A percentile compares a stretch with the other conserved stretches of the same genome.
Evolutionary conservation across 495 filamentous ascomycete species (phyloP).

Genomic region (Penicillium antarcticum): DNA sequence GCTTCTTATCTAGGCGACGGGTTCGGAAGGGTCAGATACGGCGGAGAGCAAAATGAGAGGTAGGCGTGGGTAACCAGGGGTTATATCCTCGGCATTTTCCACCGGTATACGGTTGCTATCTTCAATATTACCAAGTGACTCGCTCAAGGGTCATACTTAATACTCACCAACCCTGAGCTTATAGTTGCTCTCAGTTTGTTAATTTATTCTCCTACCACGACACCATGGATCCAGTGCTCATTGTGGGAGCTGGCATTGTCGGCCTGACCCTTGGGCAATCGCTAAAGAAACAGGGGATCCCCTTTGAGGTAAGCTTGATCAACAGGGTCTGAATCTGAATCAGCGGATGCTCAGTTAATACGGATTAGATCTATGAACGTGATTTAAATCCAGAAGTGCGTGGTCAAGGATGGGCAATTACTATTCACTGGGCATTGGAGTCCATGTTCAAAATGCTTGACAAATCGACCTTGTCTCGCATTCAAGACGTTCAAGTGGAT

Average conservation of each 20-base stretch:
- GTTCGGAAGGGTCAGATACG: conserved; percentile 1
- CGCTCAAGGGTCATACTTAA: too few relatives aligned
- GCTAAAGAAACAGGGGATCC: conserved; percentile 38
- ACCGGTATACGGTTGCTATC: too few relatives aligned
- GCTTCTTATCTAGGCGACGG: conserved; percentile 34
- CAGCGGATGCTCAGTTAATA: too few relatives aligned
- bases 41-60: not conserved
- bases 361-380: conserved; percentile 47
- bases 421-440: conserved; percentile 55
- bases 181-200: too few relatives aligned
- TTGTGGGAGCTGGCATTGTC: conserved; percentile 56
- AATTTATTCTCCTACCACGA: not conserved
- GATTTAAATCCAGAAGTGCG: conserved; percentile 41
- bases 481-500: conserved; percentile 51
- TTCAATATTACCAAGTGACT: too few relatives aligned
- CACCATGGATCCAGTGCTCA: conserved; percentile 38
- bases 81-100: too few relatives aligned
- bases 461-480: conserved; percentile 34
- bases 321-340: too few relatives aligned
- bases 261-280: conserved; percentile 56
- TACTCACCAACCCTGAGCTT: too few relatives aligned
- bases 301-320: conserved; percentile 24
- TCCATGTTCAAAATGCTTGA: conserved; percentile 49
- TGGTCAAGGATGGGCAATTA: conserved; percentile 56
- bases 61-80: too few relatives aligned